Base-by-base conservation (phyloP, 805 yeast genomes). In the Nakazawaea pomicola region DNA sequence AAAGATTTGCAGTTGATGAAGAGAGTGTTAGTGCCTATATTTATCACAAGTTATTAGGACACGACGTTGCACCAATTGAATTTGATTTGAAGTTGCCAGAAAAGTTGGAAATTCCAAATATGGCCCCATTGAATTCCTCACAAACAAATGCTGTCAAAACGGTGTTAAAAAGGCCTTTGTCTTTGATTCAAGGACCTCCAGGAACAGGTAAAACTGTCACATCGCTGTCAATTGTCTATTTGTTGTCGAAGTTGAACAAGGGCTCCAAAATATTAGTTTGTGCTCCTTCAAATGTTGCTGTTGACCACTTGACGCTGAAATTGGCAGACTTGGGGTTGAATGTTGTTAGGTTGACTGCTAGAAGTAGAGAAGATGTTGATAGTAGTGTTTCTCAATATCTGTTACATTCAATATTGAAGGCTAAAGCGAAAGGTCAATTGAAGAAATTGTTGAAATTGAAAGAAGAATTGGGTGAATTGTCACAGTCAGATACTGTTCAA, bases 161-260 rank as follows among this genome's bases (percentile, higher is more conserved):
- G 9, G 95, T 82, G 0, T 59, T 88, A 44, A 74, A 73, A 51
- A 68, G 78, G 49, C 95, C 95, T 2, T 65, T 89, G 33, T 76
- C 93, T 5, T 68, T 88, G 49, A 87, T 88, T 47, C 96, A 90
- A 59, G 97, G 97, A 14, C 97, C 97, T 8, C 97, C 97, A 3
- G 95, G 95, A 48, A 90, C 97, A 0, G 97, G 97, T 57, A 90
- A 90, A 56, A 90, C 97, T 1, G 95, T 87, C 12, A 89, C 96
- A 0, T 87, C 96, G 0, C 91, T 96, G 2, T 81, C 95, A 0
- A 85, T 90, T 44, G 76, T 89, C 23, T 82, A 85, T 51, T 95
- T 87, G 53, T 64, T 88, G 40, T 69, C 79, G 3, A 75, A 77
- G 44, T 54, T 80, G 46, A 76, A 75, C 50, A 74, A 75, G 41